These are phyloP conservation scores for Phenoliferia sp. DNA, from an alignment of 1,284 basidiomycete species.

Conservation along the genomic window DNA sequence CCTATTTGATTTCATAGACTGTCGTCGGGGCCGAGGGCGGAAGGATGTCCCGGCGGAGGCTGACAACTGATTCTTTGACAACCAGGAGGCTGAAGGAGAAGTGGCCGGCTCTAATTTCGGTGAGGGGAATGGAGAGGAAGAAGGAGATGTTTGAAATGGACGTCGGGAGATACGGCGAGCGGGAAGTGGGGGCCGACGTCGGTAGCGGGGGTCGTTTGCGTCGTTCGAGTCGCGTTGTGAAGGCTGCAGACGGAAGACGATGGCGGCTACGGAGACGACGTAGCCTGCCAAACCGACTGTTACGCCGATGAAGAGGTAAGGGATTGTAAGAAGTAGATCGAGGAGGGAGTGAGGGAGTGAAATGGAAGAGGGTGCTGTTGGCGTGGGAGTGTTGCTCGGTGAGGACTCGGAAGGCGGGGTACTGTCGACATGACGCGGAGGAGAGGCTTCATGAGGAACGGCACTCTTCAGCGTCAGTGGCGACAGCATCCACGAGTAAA, in stretches of 20 bases:
- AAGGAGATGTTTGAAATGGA: constrained; percentile 26
- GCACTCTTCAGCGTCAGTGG: neutral
- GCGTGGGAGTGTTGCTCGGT: too few relatives aligned
- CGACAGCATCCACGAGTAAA: neutral
- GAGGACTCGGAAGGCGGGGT: too few relatives aligned
- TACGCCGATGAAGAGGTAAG: neutral
- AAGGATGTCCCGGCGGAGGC: neutral
- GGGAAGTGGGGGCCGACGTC: constrained; percentile 84
- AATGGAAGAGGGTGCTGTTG: too few relatives aligned
- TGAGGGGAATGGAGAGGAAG: neutral
- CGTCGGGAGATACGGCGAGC: constrained; percentile 61
- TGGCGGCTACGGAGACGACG: constrained; percentile 55
- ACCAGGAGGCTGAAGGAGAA: neutral
- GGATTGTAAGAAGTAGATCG: neutral
- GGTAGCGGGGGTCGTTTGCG: constrained; percentile 68
- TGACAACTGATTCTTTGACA: neutral
- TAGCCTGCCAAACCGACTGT: neutral
- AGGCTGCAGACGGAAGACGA: constrained; percentile 56
- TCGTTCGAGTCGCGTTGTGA: constrained; percentile 63
- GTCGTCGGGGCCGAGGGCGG: neutral
- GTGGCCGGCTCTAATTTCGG: too few relatives aligned
- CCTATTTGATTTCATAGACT: neutral
- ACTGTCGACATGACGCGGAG: too few relatives aligned
- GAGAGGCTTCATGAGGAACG: too few relatives aligned
- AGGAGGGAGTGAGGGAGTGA: neutral